Evolutionary conservation across 768 basidiomycete species (phyloP), one percentile per base, ranked within the genome.

Genomic region (Cubamyces lactineus): DNA sequence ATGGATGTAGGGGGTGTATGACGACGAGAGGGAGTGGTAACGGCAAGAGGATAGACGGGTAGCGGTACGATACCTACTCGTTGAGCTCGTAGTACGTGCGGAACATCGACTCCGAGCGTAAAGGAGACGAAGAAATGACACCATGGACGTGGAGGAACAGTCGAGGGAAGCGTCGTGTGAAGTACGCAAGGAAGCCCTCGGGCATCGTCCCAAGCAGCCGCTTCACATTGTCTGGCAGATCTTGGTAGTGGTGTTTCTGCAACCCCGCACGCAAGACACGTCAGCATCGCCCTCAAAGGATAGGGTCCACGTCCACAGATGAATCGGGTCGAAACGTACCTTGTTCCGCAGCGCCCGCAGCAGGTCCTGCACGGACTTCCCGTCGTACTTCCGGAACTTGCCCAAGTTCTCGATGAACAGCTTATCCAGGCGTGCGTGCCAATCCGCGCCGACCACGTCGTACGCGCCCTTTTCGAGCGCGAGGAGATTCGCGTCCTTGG

Each of bases 161-260:
- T 16, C 77, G 80, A 15, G 97, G 97, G 77, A 90, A 98, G n/a
- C 95, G 86, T 30, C 86, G 82, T 2, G 96, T 98, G 72, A 98
- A 99, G 75, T 98, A 99, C 1, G 82, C 78, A 55, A 99, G 76
- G 79, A 92, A 98, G 12, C 96, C 96, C 63, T 90, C 88, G 0
- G 97, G 97, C 82, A 98, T 89, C 13, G 90, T 81, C 5, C 96
- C 96, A 11, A 98, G 80, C 75, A 91, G 86, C 43, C 89, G 85
- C 71, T 92, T 95, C 55, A 94, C 92, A 66, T 89, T 86, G 65
- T 94, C 93, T 1, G 96, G 96, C 12, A 99, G 77, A 75, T 99
- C 97, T 76, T 98, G 96, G 71, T 96, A 97, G 71, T 98, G 96
- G 65, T 98, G 91, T 91, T 95, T 96, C 95, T 96, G 68, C 21